Evolutionary conservation across 2,329 filamentous ascomycete species (phyloP).

Genomic region (Teratosphaeria viscida): DNA sequence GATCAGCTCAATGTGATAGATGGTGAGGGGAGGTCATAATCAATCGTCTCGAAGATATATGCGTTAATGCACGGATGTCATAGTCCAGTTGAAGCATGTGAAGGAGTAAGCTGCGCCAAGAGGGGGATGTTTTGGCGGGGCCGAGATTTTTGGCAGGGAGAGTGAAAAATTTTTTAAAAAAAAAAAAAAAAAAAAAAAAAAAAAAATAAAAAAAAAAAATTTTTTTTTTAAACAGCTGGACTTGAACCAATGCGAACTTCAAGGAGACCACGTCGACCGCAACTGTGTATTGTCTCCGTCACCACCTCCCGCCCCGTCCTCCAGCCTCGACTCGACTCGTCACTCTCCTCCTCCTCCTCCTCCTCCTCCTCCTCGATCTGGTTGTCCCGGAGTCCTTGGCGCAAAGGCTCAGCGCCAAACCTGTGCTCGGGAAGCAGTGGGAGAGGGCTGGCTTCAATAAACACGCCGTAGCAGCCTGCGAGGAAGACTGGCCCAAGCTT

Average conservation of each 20-base stretch:
- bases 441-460: constrained; percentile 19
- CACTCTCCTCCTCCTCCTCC: not conserved
- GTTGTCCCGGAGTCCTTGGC: not conserved
- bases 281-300: not conserved
- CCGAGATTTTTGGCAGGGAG: not conserved
- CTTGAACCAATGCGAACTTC: not conserved
- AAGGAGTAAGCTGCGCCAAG: not conserved
- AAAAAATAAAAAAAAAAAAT: too few relatives aligned
- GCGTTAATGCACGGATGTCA: not conserved
- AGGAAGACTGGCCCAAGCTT: constrained; percentile 16
- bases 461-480: constrained; percentile 11
- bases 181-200: too few relatives aligned
- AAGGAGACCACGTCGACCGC: not conserved
- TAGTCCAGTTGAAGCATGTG: not conserved
- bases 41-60: not conserved
- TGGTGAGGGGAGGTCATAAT: not conserved
- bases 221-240: too few relatives aligned
- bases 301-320: not conserved
- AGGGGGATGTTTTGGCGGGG: not conserved
- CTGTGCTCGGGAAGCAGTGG: not conserved
- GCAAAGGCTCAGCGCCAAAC: not conserved
- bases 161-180: too few relatives aligned
- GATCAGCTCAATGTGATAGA: not conserved
- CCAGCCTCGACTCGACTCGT: not conserved
- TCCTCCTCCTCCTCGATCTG: not conserved